These are phyloP conservation scores for Aspergillus brasiliensis DNA, from an alignment of 2,329 filamentous ascomycete species.

Conservation along the genomic window DNA sequence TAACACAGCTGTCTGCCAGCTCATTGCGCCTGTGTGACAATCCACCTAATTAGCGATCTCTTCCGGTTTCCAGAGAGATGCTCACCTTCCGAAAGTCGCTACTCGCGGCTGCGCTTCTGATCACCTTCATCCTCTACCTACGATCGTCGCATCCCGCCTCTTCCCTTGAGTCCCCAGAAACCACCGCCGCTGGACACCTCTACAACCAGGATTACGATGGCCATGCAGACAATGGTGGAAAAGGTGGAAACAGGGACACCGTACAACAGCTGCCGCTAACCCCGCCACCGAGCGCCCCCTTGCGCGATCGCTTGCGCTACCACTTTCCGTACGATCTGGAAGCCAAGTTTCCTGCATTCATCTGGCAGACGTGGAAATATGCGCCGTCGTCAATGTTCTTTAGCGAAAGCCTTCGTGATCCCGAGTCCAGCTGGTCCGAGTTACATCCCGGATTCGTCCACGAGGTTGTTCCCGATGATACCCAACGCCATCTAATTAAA, in stretches of 20 bases:
- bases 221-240: slow-evolving; percentile 17
- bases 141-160: slow-evolving; percentile 59
- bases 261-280: slow-evolving; percentile 53
- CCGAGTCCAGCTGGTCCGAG: slow-evolving; percentile 87
- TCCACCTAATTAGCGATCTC: slow-evolving; percentile 6
- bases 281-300: slow-evolving; percentile 71
- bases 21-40: neutral
- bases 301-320: slow-evolving; percentile 81
- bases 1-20: neutral
- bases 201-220: slow-evolving; percentile 18
- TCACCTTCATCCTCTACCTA: slow-evolving; percentile 71
- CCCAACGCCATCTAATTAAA: slow-evolving; percentile 76
- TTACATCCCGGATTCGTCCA: slow-evolving; percentile 90
- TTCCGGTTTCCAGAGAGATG: slow-evolving; percentile 53
- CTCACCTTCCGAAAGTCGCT: slow-evolving; percentile 77
- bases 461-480: slow-evolving; percentile 92
- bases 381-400: slow-evolving; percentile 78
- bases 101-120: slow-evolving; percentile 67
- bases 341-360: slow-evolving; percentile 90
- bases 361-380: slow-evolving; percentile 99
- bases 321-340: slow-evolving; percentile 92
- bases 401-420: slow-evolving; percentile 69
- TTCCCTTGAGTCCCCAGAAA: slow-evolving; percentile 45
- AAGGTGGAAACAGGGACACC: slow-evolving; percentile 18
- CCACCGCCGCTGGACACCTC: slow-evolving; percentile 28